Evolutionary conservation across 2,329 filamentous ascomycete genomes (phyloP), one percentile per base, ranked within the genome.

Genomic region (Phoma sp.): DNA sequence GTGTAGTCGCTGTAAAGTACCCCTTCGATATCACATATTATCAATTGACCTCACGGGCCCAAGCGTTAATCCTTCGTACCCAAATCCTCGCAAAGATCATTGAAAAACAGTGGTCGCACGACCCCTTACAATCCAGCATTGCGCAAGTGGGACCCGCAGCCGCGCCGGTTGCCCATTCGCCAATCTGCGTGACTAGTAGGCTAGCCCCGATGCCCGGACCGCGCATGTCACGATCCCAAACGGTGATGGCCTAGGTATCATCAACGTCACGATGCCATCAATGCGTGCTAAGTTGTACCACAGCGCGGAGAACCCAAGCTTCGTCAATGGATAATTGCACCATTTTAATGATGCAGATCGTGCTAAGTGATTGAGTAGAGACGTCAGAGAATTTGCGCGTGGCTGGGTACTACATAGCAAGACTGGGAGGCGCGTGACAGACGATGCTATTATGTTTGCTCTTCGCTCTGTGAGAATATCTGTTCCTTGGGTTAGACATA

Each of bases 231-330:
- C 48, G 48, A 52, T 52, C 49, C 37, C 29, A 41, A 41, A 41
- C 22, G 11, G 23, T 46, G 42, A 47, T 52, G 49, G 38, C 37
- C 49, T 42, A 42, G n/a, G 42, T 42, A 48, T 54, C 51, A 40
- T 27, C 46, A 33, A 38, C 45, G 51, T 54, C 51, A 54, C 41
- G 18, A 54, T 35, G 33, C 24, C 36, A 54, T 54, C 44, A 54
- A 40, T 39, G n/a, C 11, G 51, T 48, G n/a, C 44, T 54, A 38
- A 47, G 6, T 38, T 14, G 49, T 47, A 52, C 42, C 30, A 35
- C 33, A 11, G 29, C 37, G 45, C 22, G 37, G 29, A 32, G 45
- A 33, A 35, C 29, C 23, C 10, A 27, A 14, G 37, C 37, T 22
- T 8, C 5, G 40, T 35, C n/a, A 7, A 14, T 22, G 40, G 25